phyloP scores from a whole-genome alignment of 352 stramenopile genomes.

The Phytopythium montanum region DNA sequence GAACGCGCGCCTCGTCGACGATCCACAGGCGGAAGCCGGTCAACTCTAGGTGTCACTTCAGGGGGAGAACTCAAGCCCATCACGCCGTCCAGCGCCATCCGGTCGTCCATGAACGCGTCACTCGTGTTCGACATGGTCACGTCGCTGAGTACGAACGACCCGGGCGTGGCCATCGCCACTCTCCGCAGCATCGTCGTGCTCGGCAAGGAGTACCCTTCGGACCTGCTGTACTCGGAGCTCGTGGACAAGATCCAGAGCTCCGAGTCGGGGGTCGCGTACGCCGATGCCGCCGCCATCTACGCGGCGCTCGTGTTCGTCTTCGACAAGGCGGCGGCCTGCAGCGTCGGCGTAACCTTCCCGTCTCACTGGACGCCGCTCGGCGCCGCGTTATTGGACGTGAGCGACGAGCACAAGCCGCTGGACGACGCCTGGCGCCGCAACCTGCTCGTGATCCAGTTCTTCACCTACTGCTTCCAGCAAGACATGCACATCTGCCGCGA shows the following conservation, averaged over 20 bases:
- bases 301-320: constrained; percentile 80
- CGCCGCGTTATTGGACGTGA: constrained; percentile 56
- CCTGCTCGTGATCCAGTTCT: constrained; percentile 78
- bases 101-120: constrained; percentile 80
- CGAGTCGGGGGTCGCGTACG: constrained; percentile 64
- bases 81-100: constrained; percentile 48
- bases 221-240: constrained; percentile 76
- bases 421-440: constrained; percentile 63
- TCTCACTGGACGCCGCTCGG: constrained; percentile 66
- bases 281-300: constrained; percentile 72
- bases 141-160: constrained; percentile 81
- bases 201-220: constrained; percentile 78
- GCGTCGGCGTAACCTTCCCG: constrained; percentile 55
- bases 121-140: constrained; percentile 83
- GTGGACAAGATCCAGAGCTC: constrained; percentile 77
- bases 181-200: constrained; percentile 80
- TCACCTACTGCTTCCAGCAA: constrained; percentile 75
- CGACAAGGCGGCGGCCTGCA: constrained; percentile 65
- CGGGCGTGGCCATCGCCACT: constrained; percentile 66
- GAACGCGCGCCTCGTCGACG: constrained; percentile 5
- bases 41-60: constrained; percentile 8
- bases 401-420: constrained; percentile 25
- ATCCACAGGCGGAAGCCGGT: constrained; percentile 32
- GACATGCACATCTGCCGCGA: constrained; percentile 55
- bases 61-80: constrained; percentile 43